A percentile compares a stretch with the other conserved stretches of the same genome.
phyloP scores from a whole-genome alignment of 2,329 filamentous ascomycete species.

The Colletotrichum chrysophilum region DNA sequence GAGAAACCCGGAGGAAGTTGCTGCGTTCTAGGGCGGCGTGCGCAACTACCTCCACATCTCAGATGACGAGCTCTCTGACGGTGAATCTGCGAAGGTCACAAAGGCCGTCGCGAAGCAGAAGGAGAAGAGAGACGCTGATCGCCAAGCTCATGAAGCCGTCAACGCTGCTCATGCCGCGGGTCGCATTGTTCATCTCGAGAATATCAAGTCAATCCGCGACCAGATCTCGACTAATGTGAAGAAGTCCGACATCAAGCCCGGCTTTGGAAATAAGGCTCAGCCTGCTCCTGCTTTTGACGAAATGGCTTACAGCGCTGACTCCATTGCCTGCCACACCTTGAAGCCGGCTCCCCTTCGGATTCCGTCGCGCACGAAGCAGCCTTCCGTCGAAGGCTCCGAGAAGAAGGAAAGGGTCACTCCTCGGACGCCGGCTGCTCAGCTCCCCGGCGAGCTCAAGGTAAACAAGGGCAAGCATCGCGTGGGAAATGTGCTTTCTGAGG shows the following conservation, averaged over 20 bases:
- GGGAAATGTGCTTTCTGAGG: not conserved
- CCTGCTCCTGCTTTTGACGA: not conserved
- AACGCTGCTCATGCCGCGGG: slow-evolving; percentile 5
- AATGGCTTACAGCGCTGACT: slow-evolving; percentile 9
- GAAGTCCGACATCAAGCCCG: slow-evolving; percentile 3
- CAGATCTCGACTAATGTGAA: not conserved
- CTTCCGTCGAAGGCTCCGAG: not conserved
- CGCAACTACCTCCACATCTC: slow-evolving; percentile 32
- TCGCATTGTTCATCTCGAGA: not conserved
- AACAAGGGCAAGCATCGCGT: not conserved
- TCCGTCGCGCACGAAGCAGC: slow-evolving; percentile 2
- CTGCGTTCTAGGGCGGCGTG: slow-evolving; percentile 35
- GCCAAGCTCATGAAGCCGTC: not conserved
- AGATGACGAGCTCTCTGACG: slow-evolving; percentile 30
- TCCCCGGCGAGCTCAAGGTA: not conserved
- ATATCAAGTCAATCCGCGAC: not conserved
- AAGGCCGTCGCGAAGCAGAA: not conserved
- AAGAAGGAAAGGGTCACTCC: not conserved
- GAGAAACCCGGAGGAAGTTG: slow-evolving; percentile 28
- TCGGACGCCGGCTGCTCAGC: not conserved
- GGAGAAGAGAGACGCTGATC: not conserved
- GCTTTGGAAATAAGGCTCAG: not conserved
- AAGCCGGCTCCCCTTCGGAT: slow-evolving; percentile 20
- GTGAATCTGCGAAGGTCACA: not conserved
- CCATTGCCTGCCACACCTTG: slow-evolving; percentile 19